These are phyloP conservation scores for Durotheca rogersii DNA, from an alignment of 495 filamentous ascomycete species.

Conservation along the genomic window DNA sequence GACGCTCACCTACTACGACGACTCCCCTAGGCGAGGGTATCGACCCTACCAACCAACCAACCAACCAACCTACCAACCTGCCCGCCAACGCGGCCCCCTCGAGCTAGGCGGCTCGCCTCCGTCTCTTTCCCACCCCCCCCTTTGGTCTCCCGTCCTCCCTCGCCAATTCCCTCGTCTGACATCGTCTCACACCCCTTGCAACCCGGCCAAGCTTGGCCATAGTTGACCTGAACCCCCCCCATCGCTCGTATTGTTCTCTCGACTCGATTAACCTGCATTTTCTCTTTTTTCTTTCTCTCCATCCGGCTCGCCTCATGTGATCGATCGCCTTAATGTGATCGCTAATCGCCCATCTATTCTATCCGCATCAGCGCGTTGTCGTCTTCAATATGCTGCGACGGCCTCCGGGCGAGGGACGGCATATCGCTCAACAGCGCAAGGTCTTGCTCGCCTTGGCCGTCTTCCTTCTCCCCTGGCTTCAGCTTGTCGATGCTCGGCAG, in stretches of 20 bases:
- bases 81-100: no score
- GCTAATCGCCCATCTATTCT: background rate
- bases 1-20: no score
- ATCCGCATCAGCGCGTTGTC: conserved; percentile 42
- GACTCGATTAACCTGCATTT: background rate
- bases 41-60: no score
- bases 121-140: no score
- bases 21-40: no score
- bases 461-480: conserved; percentile 53
- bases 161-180: no score
- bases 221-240: no score
- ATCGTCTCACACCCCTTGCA: no score
- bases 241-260: no score
- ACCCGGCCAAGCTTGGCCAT: no score
- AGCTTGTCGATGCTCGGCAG: conserved; percentile 59
- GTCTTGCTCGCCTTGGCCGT: conserved; percentile 52
- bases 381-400: conserved; percentile 56
- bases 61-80: no score
- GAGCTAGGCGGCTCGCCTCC: no score
- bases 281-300: background rate
- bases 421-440: conserved; percentile 47
- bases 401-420: conserved; percentile 53
- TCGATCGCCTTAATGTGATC: background rate
- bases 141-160: background rate
- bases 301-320: conserved; percentile 11